Base-by-base conservation (phyloP, 225 moss, liverwort and hornwort species). In the Neckera pumila region DNA sequence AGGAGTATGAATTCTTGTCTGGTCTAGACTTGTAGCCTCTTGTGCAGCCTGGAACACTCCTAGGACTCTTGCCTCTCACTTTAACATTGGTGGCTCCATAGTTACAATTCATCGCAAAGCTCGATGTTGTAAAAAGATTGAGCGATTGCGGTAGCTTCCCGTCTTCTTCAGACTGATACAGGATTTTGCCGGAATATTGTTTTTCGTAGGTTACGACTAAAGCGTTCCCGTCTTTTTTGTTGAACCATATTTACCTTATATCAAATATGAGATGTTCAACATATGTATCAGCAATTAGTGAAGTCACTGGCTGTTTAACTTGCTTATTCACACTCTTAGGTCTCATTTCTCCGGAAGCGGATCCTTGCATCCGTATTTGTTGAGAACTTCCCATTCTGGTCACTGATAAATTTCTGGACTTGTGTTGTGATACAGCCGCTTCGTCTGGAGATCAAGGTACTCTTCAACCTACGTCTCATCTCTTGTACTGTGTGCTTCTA, bases 401-500 rank as follows among this genome's bases (percentile, higher is more conserved):
- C 83, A 64, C 77, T 88, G 58, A 88, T 43, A 47, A n/a, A 38
- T 26, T 66, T 84, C 11, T 88, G 83, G 31, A 66, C n/a, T 77
- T 84, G 83, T 92, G 23, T 79, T 92, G 77, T 85, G 82, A 69
- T 80, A 45, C 92, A 92, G 92, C 92, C 92, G 67, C 92, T 92
- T 57, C 92, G 92, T 47, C 88, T 92, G 76, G 92, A 92, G 85
- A 92, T 92, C 85, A 92, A 92, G 92, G 92, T 92, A 91, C 81
- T 47, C 28, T 80, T 60, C 17, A 72, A 58, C 28, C 61, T n/a
- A 59, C 51, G 16, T 60, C 26, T n/a, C 25, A 66, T 61, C 59
- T 47, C 33, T 64, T 76, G 28, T 67, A 65, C 66, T 83, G 36
- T 76, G 45, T 58, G 69, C 80, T 85, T 79, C 57, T 81, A 45